These are phyloP conservation scores for Tranzscheliella williamsii DNA, from an alignment of 1,284 basidiomycete species.

Conservation along the genomic window DNA sequence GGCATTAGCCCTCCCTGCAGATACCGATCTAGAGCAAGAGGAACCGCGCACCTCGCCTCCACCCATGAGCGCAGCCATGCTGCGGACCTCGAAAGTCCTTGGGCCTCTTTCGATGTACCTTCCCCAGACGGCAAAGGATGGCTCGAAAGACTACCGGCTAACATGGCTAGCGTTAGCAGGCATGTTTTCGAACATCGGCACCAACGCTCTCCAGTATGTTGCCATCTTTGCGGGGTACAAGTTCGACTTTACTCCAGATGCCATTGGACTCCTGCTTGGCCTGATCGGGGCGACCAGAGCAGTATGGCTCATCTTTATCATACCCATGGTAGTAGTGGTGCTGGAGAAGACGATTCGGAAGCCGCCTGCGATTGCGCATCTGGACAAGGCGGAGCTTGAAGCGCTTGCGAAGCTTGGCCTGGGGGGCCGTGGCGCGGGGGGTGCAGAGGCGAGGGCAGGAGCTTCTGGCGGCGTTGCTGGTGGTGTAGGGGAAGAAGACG, in stretches of 20 bases:
- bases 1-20: not conserved
- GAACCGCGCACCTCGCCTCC: not conserved
- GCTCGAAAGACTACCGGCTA: slow-evolving; percentile 29
- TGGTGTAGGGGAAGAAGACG: not conserved
- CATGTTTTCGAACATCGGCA: slow-evolving; percentile 28
- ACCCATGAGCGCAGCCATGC: not conserved
- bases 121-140: slow-evolving; percentile 15
- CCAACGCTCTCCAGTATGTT: slow-evolving; percentile 23
- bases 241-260: slow-evolving; percentile 37
- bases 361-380: slow-evolving; percentile 7
- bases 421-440: too few species aligned
- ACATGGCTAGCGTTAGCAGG: slow-evolving; percentile 27
- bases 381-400: slow-evolving; percentile 18
- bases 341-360: slow-evolving; percentile 24
- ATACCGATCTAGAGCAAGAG: not conserved
- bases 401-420: slow-evolving; percentile 20
- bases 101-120: slow-evolving; percentile 31
- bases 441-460: slow-evolving; percentile 9
- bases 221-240: slow-evolving; percentile 34
- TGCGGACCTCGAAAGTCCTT: slow-evolving; percentile 6
- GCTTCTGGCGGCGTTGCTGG: too few species aligned
- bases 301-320: slow-evolving; percentile 27
- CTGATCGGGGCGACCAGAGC: slow-evolving; percentile 29
- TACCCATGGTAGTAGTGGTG: slow-evolving; percentile 22
- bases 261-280: slow-evolving; percentile 21